Percentiles rank a stretch among this genome's conserved stretches.
Evolutionary conservation across 306 rosid genomes (phyloP).

Genomic region (Medicago truncatula): MtrunA17r5.0-ANR NC_053043.1:16743001-16743500

Average conservation of each 20-base stretch:
- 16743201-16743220: constrained; percentile 54
- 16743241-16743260: constrained; percentile 50
- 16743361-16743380: constrained; percentile 1
- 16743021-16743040: not conserved
- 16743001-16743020: not conserved
- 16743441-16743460: too few relatives aligned
- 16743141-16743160: constrained; percentile 29
- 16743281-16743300: constrained; percentile 47
- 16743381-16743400: constrained; percentile 15
- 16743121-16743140: constrained; percentile 43
- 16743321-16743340: constrained; percentile 20
- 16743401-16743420: not conserved
- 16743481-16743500: too few relatives aligned
- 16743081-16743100: constrained; percentile 21
- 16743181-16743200: constrained; percentile 55
- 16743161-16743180: constrained; percentile 50
- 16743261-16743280: constrained; percentile 42
- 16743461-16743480: too few relatives aligned
- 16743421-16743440: too few relatives aligned
- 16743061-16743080: not conserved
- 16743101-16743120: constrained; percentile 40
- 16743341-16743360: not conserved
- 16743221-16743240: constrained; percentile 56
- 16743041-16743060: not conserved
- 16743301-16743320: constrained; percentile 40